Percentiles rank a stretch among this genome's conserved stretches.
These are phyloP conservation scores for Stromatinia cepivora DNA, from an alignment of 2,329 filamentous ascomycete genomes.

Conservation along the genomic window DNA sequence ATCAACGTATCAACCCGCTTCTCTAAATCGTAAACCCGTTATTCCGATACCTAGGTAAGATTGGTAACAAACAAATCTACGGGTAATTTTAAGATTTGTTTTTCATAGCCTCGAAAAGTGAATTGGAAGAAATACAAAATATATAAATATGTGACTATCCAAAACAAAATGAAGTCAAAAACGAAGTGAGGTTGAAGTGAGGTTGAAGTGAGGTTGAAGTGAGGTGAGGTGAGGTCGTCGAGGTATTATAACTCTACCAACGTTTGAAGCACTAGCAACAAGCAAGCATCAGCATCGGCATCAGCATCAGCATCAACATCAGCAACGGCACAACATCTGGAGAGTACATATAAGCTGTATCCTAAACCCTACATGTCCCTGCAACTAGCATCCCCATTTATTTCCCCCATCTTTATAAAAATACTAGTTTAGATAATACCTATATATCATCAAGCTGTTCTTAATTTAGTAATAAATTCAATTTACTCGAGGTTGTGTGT, in stretches of 20 bases:
- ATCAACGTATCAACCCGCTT: slow-evolving; percentile 9
- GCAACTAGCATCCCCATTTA: not conserved
- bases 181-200: not conserved
- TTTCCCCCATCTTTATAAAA: not conserved
- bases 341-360: slow-evolving; percentile 5
- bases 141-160: no score
- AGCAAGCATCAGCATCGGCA: not conserved
- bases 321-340: not conserved
- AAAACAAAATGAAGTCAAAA: not conserved
- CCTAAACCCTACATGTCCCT: not conserved
- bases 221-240: not conserved
- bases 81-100: not conserved
- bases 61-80: not conserved
- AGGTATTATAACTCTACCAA: not conserved
- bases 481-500: not conserved
- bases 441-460: not conserved
- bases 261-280: slow-evolving; percentile 2
- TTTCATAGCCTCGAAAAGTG: not conserved
- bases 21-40: not conserved
- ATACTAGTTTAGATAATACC: not conserved
- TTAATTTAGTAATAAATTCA: not conserved
- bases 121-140: not conserved
- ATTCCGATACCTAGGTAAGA: not conserved
- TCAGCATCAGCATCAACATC: not conserved
- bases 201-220: not conserved